A percentile compares a stretch with the other conserved stretches of the same genome.
phyloP scores from a whole-genome alignment of 768 basidiomycete genomes.

The Thelephora ganbajun region DNA sequence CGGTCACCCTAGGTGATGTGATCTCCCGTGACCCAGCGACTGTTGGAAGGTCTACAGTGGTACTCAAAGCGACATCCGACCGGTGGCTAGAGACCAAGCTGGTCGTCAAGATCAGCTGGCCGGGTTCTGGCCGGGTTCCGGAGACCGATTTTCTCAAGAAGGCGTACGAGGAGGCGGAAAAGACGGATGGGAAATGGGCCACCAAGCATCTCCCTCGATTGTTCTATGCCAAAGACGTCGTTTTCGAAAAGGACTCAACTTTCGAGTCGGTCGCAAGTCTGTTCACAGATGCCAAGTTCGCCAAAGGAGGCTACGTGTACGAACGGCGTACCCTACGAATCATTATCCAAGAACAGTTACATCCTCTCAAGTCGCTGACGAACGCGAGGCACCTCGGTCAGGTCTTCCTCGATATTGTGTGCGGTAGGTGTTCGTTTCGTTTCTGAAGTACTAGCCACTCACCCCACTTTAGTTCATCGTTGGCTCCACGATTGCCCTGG shows the following conservation, averaged over 20 bases:
- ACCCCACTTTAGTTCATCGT: slow-evolving; percentile 12
- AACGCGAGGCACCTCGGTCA: slow-evolving; percentile 15
- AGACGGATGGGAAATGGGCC: slow-evolving; percentile 1
- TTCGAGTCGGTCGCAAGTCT: too few relatives aligned
- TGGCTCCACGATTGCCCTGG: slow-evolving; percentile 9
- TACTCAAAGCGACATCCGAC: too few relatives aligned
- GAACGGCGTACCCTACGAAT: slow-evolving; percentile 10
- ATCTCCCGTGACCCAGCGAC: too few relatives aligned
- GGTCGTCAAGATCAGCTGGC: slow-evolving; percentile 6
- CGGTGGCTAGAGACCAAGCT: not conserved
- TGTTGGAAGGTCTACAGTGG: too few relatives aligned
- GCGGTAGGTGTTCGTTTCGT: slow-evolving; percentile 14
- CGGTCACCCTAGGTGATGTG: too few relatives aligned
- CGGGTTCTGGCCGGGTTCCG: not conserved
- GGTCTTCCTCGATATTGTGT: slow-evolving; percentile 17
- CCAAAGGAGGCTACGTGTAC: not conserved
- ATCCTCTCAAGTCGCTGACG: slow-evolving; percentile 12
- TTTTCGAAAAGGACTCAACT: slow-evolving; percentile 7
- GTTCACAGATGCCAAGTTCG: not conserved
- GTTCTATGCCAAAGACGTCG: slow-evolving; percentile 2
- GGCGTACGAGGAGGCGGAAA: not conserved
- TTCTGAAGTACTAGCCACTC: not conserved
- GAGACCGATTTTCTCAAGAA: not conserved
- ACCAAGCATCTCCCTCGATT: slow-evolving; percentile 3
- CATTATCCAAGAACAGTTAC: slow-evolving; percentile 10